Evolutionary conservation across 306 rosid genomes (phyloP).

Genomic region (Erythrophleum fordii): DNA sequence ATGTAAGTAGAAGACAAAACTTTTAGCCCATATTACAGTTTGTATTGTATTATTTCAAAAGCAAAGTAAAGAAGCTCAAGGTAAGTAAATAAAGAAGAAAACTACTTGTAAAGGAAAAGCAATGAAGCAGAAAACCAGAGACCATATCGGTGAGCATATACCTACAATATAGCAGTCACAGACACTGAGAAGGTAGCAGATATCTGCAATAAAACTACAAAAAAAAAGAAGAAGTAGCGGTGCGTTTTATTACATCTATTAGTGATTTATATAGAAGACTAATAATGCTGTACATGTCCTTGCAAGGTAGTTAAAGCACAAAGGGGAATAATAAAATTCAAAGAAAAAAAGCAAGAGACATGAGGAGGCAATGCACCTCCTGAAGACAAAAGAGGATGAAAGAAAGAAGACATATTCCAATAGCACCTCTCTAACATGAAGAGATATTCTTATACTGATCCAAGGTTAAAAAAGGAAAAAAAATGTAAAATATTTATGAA

Average conservation of each 20-base stretch:
- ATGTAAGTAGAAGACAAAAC: not conserved
- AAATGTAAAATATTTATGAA: not conserved
- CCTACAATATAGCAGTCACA: not conserved
- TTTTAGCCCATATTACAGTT: not conserved
- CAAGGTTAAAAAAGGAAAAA: not conserved
- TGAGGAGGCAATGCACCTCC: not conserved
- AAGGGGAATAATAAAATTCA: not conserved
- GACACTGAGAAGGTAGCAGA: conserved; percentile 5
- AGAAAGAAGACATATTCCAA: conserved; percentile 28
- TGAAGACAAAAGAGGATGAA: not conserved
- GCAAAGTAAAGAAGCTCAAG: not conserved
- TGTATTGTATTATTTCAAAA: not conserved
- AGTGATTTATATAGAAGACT: not conserved
- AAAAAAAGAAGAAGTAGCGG: not conserved
- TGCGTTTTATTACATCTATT: not conserved
- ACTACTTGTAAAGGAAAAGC: not conserved
- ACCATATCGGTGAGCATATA: not conserved
- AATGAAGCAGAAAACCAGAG: not conserved
- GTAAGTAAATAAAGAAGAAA: not conserved
- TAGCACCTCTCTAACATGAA: conserved; percentile 10
- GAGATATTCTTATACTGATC: conserved; percentile 23
- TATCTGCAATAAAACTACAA: conserved; percentile 23
- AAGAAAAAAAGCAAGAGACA: conserved; percentile 4
- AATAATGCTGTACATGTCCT: not conserved
- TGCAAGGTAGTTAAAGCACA: not conserved